Evolutionary conservation across 495 filamentous ascomycete species (phyloP).

Genomic region (Viridothelium virens): DNA sequence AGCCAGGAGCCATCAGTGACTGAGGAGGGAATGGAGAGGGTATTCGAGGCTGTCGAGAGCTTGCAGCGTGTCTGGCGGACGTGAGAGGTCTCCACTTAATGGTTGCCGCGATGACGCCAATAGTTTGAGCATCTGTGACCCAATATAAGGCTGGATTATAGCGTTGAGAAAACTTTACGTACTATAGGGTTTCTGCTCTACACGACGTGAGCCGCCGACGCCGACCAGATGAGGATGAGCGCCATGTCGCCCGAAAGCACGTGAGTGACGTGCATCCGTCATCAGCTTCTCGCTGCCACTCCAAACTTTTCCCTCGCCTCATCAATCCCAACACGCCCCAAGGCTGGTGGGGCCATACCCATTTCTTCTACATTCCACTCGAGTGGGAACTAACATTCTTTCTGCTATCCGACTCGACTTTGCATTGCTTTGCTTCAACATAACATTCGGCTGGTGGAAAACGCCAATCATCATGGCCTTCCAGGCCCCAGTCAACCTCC

Average conservation of each 20-base stretch:
- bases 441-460: background rate
- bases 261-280: background rate
- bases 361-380: background rate
- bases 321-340: background rate
- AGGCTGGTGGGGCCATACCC: background rate
- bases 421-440: background rate
- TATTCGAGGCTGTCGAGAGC: conserved; percentile 10
- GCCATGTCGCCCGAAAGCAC: background rate
- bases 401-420: background rate
- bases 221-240: no score
- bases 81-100: no score
- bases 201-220: no score
- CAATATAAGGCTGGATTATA: no score
- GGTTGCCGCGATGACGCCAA: no score
- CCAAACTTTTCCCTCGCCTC: conserved; percentile 9
- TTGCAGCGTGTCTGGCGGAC: background rate
- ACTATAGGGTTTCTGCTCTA: no score
- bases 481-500: conserved; percentile 17
- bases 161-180: no score
- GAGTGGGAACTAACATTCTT: background rate
- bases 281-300: background rate
- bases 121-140: no score
- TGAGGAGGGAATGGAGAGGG: conserved; percentile 41
- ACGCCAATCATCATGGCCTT: conserved; percentile 18
- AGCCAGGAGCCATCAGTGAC: conserved; percentile 36